These are phyloP conservation scores for Saccharomycopsis oosterbeekiorum DNA, from an alignment of 805 yeast species.

Conservation along the genomic window DNA sequence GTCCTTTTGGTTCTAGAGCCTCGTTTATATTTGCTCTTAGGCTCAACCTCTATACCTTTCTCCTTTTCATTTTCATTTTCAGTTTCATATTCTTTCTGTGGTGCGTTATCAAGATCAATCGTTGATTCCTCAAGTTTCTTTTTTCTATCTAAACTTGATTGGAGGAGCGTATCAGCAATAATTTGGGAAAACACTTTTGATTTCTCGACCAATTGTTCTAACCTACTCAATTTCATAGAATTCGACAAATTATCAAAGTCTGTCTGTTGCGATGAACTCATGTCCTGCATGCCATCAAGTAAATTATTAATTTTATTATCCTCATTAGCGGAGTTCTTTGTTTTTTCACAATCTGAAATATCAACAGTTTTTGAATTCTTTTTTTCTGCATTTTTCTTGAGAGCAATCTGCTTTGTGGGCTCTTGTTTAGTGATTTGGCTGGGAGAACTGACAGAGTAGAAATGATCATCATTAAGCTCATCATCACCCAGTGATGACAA, in stretches of 20 bases:
- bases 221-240: conserved; percentile 52
- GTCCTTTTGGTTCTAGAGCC: conserved; percentile 8
- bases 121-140: conserved; percentile 21
- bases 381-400: background rate
- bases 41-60: conserved; percentile 16
- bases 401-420: background rate
- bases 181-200: conserved; percentile 83
- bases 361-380: background rate
- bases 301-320: background rate
- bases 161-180: conserved; percentile 67
- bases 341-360: background rate
- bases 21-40: conserved; percentile 8
- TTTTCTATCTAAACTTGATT: conserved; percentile 32
- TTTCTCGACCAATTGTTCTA: conserved; percentile 71
- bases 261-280: conserved; percentile 3
- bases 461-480: background rate
- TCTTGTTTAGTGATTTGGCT: background rate
- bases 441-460: background rate
- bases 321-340: background rate
- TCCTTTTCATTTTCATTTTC: conserved; percentile 23
- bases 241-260: conserved; percentile 27
- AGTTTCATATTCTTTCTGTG: conserved; percentile 9
- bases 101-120: conserved; percentile 21
- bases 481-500: background rate
- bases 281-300: background rate